Evolutionary conservation across 495 filamentous ascomycete genomes (phyloP).

Genomic region (Viridothelium virens): DNA sequence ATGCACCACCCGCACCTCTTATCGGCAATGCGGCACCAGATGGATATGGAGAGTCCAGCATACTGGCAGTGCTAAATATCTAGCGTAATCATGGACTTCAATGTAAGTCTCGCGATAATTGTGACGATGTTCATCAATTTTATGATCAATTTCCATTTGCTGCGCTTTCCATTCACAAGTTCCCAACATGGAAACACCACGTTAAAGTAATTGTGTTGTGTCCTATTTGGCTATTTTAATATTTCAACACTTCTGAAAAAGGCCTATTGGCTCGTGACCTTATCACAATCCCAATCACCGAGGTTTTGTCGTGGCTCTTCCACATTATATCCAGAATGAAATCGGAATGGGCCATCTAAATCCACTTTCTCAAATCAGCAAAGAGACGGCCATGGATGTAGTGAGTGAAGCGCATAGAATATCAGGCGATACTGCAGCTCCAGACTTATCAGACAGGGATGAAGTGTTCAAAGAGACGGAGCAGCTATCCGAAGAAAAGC

Average conservation of each 20-base stretch:
- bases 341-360: neutral
- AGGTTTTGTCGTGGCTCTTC: neutral
- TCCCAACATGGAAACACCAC: too few species aligned
- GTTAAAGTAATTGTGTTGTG: too few species aligned
- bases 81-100: neutral
- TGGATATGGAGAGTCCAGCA: neutral
- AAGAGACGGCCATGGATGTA: neutral
- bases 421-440: neutral
- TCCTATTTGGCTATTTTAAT: too few species aligned
- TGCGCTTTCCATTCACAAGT: too few species aligned
- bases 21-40: slow-evolving; percentile 4
- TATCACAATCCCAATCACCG: too few species aligned
- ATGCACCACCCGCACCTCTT: neutral
- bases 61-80: neutral
- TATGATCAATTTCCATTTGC: neutral
- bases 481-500: neutral
- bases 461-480: too few species aligned
- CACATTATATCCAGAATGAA: neutral
- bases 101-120: neutral
- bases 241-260: too few species aligned
- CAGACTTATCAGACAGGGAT: neutral
- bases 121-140: neutral
- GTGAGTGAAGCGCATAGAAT: neutral
- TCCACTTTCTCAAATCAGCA: neutral
- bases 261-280: too few species aligned